Evolutionary conservation across 768 basidiomycete species (phyloP).

Genomic region (Daedaleopsis nitida): DNA sequence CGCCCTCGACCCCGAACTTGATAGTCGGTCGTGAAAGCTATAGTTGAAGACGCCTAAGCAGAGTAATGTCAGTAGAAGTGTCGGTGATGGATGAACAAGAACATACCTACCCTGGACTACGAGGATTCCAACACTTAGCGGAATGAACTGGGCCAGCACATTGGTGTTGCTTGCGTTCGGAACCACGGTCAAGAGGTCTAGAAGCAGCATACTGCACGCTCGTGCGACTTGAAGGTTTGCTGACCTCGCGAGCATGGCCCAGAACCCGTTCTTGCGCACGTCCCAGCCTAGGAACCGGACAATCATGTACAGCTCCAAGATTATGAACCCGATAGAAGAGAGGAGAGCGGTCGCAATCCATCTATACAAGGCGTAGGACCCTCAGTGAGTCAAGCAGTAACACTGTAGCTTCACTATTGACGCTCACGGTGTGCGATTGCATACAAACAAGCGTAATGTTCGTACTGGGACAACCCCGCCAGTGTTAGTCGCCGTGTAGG

Average conservation of each 20-base stretch:
- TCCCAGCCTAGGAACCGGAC: conserved; percentile 35
- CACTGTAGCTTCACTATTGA: neutral
- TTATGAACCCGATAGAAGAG: conserved; percentile 36
- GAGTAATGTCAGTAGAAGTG: neutral
- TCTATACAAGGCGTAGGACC: conserved; percentile 27
- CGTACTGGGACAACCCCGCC: conserved; percentile 29
- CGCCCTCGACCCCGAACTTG: neutral
- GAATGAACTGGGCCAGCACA: conserved; percentile 42
- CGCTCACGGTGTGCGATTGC: conserved; percentile 35
- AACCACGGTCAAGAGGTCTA: conserved; percentile 44
- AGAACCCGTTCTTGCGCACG: conserved; percentile 23
- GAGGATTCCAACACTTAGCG: conserved; percentile 43
- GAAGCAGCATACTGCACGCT: conserved; percentile 42
- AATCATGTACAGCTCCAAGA: conserved; percentile 41
- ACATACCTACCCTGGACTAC: conserved; percentile 43
- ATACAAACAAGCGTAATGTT: conserved; percentile 27
- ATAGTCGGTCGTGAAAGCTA: neutral
- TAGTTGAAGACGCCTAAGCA: conserved; percentile 23
- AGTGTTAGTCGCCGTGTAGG: conserved; percentile 40
- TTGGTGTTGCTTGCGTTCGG: conserved; percentile 38
- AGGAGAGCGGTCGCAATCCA: conserved; percentile 41
- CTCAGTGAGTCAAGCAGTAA: neutral
- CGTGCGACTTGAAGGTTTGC: conserved; percentile 36
- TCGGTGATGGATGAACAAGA: neutral
- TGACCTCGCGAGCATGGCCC: conserved; percentile 21